Conservation (phyloP, 768 basidiomycete species). For the Pleurotus tuber-regium region DNA sequence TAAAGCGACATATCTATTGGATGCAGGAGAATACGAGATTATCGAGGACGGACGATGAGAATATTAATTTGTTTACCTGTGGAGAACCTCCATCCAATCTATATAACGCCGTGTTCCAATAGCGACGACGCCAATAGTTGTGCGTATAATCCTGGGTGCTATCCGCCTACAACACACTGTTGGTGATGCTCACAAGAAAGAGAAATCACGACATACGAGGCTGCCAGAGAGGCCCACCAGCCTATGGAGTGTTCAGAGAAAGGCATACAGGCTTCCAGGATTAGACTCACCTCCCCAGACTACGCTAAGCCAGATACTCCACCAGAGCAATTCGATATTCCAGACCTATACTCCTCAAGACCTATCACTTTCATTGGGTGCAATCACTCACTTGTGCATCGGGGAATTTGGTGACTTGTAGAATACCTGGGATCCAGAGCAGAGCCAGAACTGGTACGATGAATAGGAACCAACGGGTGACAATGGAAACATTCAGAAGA, state of each 20-base stretch:
- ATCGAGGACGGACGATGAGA: no score
- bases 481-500: slow-evolving; percentile 70
- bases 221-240: slow-evolving; percentile 77
- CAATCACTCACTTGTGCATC: slow-evolving; percentile 44
- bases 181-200: slow-evolving; percentile 9
- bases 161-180: slow-evolving; percentile 35
- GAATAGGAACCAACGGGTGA: slow-evolving; percentile 78
- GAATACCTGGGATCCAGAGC: slow-evolving; percentile 74
- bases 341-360: slow-evolving; percentile 39
- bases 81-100: slow-evolving; percentile 70
- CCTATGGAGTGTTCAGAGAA: slow-evolving; percentile 31
- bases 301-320: slow-evolving; percentile 84
- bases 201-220: slow-evolving; percentile 47
- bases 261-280: not conserved
- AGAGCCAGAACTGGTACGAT: slow-evolving; percentile 70
- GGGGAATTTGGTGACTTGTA: slow-evolving; percentile 50
- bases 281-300: slow-evolving; percentile 63
- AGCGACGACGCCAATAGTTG: slow-evolving; percentile 73
- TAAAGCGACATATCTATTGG: slow-evolving; percentile 63
- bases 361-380: not conserved
- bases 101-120: slow-evolving; percentile 72
- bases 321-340: slow-evolving; percentile 64
- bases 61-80: slow-evolving; percentile 44
- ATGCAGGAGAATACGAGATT: no score
- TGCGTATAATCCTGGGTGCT: slow-evolving; percentile 50